Base-by-base conservation (phyloP, 768 basidiomycete species). In the Kwoniella heveanensis region DNA sequence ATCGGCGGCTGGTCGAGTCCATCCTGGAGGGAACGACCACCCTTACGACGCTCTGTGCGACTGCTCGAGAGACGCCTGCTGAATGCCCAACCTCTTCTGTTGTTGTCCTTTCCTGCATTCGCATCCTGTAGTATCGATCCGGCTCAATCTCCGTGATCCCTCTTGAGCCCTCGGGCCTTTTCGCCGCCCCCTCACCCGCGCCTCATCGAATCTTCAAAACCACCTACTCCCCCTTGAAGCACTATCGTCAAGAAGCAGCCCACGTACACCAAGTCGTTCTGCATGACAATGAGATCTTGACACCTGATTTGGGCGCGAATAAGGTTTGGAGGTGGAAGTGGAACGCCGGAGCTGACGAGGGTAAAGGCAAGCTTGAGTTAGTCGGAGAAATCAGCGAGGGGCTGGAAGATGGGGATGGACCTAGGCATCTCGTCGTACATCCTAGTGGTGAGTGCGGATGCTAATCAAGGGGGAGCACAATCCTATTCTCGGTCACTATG, bases 381-480 rank as follows among this genome's bases (percentile, higher is more conserved):
- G 26, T 61, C 10, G 58, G 48, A 6, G 52, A 52, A 13, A 36
- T 73, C 22, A 26, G 32, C 8, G 59, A 53, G 17, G 71, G 66
- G 1, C 64, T 70, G 24, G 32, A 70, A 53, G 49, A 46, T 52
- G 68, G 68, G 2, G 71, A 73, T 64, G 71, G 71, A 21, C 71
- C 71, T 25, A 62, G 71, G 51, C 71, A 73, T 66, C 24, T 53
- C 27, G 71, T 66, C 12, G 61, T 73, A 8, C 71, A 73, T 64
- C 71, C 68, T 0, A 62, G 27, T 44, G 71, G 71, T 73, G 27
- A 48, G 67, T 65, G 19, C n/a, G n/a, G n/a, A n/a, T n/a, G n/a
- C n/a, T n/a, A n/a, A n/a, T n/a, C n/a, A n/a, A n/a, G n/a, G n/a
- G n/a, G n/a, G n/a, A n/a, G n/a, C n/a, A n/a, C n/a, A n/a, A n/a